Conservation (phyloP, 1,139 yeast genomes). For the Candida sanyaensis region DNA sequence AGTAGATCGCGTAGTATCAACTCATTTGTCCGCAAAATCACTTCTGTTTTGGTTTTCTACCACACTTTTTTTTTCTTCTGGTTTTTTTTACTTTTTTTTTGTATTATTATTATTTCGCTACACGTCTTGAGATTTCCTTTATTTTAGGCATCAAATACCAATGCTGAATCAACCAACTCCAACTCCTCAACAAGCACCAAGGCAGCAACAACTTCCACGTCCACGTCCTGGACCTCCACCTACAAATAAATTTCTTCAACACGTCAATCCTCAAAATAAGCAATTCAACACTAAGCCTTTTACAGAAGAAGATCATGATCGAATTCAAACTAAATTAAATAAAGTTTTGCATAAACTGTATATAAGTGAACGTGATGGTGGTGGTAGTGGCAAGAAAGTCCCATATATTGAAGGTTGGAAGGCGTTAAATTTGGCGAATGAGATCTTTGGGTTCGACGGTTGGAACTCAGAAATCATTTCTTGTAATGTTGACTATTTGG, state of each 20-base stretch:
- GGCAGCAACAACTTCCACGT: constrained; percentile 6
- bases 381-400: constrained; percentile 66
- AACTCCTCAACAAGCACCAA: constrained; percentile 1
- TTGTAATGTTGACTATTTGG: constrained; percentile 71
- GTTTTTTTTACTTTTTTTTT: background rate
- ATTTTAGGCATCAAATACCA: background rate
- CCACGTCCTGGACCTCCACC: constrained; percentile 4
- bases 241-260: background rate
- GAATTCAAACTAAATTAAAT: constrained; percentile 49
- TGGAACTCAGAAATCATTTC: constrained; percentile 74
- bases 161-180: constrained; percentile 3
- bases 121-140: background rate
- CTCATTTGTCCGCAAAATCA: background rate
- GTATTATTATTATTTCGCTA: background rate
- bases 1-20: background rate
- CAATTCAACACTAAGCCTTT: constrained; percentile 22
- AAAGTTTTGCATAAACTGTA: constrained; percentile 87
- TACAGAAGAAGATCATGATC: constrained; percentile 36
- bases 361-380: constrained; percentile 79
- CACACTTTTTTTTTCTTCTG: background rate
- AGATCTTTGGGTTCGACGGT: constrained; percentile 79
- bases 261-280: background rate
- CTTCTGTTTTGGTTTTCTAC: background rate
- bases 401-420: constrained; percentile 83
- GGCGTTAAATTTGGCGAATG: constrained; percentile 75